These are phyloP conservation scores for Curvularia spicifera DNA, from an alignment of 2,329 filamentous ascomycete species.

Conservation along the genomic window DNA sequence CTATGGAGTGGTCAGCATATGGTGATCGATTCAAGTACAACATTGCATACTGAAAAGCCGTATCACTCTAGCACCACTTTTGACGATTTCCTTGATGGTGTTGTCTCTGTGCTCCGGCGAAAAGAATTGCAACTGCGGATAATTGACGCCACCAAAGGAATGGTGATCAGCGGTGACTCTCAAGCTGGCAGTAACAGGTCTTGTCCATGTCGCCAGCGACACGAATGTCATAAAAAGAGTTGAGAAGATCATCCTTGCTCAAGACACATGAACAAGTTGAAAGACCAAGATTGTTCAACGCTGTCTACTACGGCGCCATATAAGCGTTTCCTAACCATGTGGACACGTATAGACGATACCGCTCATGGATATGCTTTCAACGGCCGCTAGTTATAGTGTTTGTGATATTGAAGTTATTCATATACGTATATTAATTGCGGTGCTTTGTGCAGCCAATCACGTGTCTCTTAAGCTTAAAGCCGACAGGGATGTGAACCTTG, in stretches of 20 bases:
- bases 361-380: constrained; percentile 38
- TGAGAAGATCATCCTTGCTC: constrained; percentile 33
- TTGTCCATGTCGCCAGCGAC: constrained; percentile 22
- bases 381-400: constrained; percentile 28
- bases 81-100: constrained; percentile 40
- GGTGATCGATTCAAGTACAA: background rate
- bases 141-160: constrained; percentile 47
- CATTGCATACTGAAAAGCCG: constrained; percentile 40
- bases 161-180: constrained; percentile 40
- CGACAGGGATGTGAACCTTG: constrained; percentile 11
- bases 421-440: constrained; percentile 48
- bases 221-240: constrained; percentile 27
- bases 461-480: background rate
- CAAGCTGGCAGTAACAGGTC: constrained; percentile 26
- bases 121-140: constrained; percentile 42
- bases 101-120: constrained; percentile 36
- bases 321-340: constrained; percentile 28
- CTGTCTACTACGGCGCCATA: constrained; percentile 22
- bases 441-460: constrained; percentile 36
- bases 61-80: constrained; percentile 41
- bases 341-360: constrained; percentile 43
- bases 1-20: constrained; percentile 9
- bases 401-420: constrained; percentile 44
- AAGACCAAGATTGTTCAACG: background rate
- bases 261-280: constrained; percentile 16